Conservation (phyloP, 2,329 filamentous ascomycete species). For the Sporothrix brasiliensis region DNA sequence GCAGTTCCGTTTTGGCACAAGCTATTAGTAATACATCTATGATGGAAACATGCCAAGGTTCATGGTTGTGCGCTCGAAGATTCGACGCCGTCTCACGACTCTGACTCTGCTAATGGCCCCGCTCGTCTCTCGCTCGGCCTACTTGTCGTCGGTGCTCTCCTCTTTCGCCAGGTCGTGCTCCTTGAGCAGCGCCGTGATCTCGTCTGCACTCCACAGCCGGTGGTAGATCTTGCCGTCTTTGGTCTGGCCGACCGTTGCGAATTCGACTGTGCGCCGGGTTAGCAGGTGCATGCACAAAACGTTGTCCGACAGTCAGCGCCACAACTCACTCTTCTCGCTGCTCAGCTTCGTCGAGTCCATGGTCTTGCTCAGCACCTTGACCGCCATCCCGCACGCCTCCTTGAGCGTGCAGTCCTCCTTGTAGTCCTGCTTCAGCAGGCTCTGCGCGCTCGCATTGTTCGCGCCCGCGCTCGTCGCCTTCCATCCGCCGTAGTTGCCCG, state of each 20-base stretch:
- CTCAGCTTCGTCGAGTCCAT: slow-evolving; percentile 99
- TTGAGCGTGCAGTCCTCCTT: slow-evolving; percentile 96
- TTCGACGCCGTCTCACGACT: neutral
- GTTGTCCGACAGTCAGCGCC: neutral
- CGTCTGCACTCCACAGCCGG: slow-evolving; percentile 93
- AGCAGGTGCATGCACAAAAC: neutral
- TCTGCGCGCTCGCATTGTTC: slow-evolving; percentile 97
- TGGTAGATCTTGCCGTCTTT: slow-evolving; percentile 97
- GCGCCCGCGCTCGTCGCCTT: slow-evolving; percentile 97
- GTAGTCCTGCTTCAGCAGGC: slow-evolving; percentile 97
- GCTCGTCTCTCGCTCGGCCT: slow-evolving; percentile 36
- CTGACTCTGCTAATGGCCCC: neutral
- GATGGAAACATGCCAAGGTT: neutral
- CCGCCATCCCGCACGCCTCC: slow-evolving; percentile 94
- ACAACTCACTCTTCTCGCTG: slow-evolving; percentile 90
- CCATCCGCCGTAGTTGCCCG: slow-evolving; percentile 98
- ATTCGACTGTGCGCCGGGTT: slow-evolving; percentile 72
- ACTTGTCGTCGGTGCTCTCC: slow-evolving; percentile 70
- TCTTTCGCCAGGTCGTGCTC: slow-evolving; percentile 94
- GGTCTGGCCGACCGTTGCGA: slow-evolving; percentile 95
- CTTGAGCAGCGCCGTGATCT: slow-evolving; percentile 91
- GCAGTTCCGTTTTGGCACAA: slow-evolving; percentile 8
- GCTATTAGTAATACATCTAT: slow-evolving; percentile 28
- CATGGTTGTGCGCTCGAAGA: neutral
- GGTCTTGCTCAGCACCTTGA: slow-evolving; percentile 99